Evolutionary conservation across 2,329 filamentous ascomycete species (phyloP).

Genomic region (Trichoderma pleuroti): DNA sequence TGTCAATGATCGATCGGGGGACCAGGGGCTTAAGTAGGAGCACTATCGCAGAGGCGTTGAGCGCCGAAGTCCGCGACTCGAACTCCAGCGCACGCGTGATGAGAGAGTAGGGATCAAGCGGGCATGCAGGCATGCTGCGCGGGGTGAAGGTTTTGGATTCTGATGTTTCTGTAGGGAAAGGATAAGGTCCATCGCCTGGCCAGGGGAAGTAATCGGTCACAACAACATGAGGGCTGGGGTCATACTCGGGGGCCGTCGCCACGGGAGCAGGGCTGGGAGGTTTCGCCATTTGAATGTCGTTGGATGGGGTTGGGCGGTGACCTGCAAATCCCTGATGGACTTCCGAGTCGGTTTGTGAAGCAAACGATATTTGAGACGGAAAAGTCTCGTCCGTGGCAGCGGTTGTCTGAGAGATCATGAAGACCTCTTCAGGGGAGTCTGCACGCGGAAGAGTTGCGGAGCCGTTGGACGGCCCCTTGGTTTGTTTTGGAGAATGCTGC

Average conservation of each 20-base stretch:
- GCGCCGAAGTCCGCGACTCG: conserved; percentile 52
- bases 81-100: conserved; percentile 53
- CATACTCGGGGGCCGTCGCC: conserved; percentile 33
- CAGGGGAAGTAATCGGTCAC: conserved; percentile 60
- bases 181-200: conserved; percentile 54
- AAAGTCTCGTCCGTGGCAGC: conserved; percentile 34
- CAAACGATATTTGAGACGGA: conserved; percentile 32
- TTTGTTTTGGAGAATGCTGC: conserved; percentile 22
- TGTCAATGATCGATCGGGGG: conserved; percentile 52
- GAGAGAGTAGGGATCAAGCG: conserved; percentile 55
- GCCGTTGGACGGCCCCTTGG: conserved; percentile 5
- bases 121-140: conserved; percentile 27
- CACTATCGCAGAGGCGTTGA: conserved; percentile 59
- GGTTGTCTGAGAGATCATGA: conserved; percentile 48
- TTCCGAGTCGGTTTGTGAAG: conserved; percentile 30
- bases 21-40: conserved; percentile 58
- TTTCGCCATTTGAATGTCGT: conserved; percentile 22
- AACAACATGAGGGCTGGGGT: conserved; percentile 43
- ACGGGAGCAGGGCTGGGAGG: conserved; percentile 29
- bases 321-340: conserved; percentile 16
- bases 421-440: conserved; percentile 39
- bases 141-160: conserved; percentile 16
- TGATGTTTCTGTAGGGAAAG: conserved; percentile 38
- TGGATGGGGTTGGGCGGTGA: conserved; percentile 17
- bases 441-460: conserved; percentile 14